Percentiles rank a stretch among this genome's conserved stretches.
Conservation (phyloP, 805 yeast genomes). For the Candida verbasci region DNA sequence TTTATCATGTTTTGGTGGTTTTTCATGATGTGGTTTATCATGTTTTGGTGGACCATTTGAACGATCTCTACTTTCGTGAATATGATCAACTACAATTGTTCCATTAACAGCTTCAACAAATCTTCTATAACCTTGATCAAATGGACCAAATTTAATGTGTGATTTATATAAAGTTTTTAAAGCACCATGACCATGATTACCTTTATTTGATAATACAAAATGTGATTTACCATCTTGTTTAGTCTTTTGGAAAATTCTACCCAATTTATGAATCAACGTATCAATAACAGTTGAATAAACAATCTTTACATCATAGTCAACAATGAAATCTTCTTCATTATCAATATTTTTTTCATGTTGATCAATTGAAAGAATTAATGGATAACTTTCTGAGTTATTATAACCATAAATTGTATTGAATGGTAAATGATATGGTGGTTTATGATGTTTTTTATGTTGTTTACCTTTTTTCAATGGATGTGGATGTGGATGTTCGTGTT, state of each 20-base stretch:
- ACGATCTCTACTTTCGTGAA: background rate
- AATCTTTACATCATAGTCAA: slow-evolving; percentile 17
- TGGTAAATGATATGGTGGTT: slow-evolving; percentile 1
- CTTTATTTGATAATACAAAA: slow-evolving; percentile 18
- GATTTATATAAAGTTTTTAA: slow-evolving; percentile 21
- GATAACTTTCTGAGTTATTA: slow-evolving; percentile 20
- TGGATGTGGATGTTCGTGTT: background rate
- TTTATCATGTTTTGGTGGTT: background rate
- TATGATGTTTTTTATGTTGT: background rate
- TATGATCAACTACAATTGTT: slow-evolving; percentile 14
- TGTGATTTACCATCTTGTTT: slow-evolving; percentile 29
- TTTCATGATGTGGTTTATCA: background rate
- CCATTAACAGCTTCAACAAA: slow-evolving; percentile 31
- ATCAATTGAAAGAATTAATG: slow-evolving; percentile 19
- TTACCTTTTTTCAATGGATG: background rate
- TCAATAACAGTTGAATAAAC: slow-evolving; percentile 13
- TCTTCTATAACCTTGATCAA: slow-evolving; percentile 22
- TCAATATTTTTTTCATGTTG: slow-evolving; percentile 8
- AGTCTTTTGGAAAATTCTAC: slow-evolving; percentile 12
- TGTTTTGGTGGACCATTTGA: no score
- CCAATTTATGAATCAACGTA: slow-evolving; percentile 10
- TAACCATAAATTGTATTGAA: slow-evolving; percentile 11
- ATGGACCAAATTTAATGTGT: slow-evolving; percentile 11
- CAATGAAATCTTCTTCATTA: slow-evolving; percentile 10
- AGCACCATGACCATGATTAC: slow-evolving; percentile 27